phyloP scores from a whole-genome alignment of 2,329 filamentous ascomycete genomes.

The Ophiosphaerella herpotricha region DNA sequence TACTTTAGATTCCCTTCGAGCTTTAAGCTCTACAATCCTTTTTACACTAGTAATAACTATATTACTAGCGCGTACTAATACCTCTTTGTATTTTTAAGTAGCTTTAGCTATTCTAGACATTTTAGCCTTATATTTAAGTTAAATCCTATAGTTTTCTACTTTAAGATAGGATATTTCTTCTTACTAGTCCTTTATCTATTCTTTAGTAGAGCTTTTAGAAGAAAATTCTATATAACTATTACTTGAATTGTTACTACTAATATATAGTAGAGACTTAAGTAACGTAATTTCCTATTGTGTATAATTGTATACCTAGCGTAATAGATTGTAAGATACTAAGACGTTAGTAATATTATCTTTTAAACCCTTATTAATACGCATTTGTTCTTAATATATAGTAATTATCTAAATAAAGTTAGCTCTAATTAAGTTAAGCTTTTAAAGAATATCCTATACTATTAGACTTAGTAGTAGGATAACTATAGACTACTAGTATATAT shows the following conservation, averaged over 20 bases:
- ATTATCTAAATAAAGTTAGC: background rate
- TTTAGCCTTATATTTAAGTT: background rate
- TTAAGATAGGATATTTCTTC: background rate
- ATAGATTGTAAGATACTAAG: background rate
- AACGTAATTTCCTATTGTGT: background rate
- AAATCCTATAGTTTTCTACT: background rate
- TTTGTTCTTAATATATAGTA: background rate
- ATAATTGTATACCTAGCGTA: background rate
- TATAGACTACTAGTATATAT: background rate
- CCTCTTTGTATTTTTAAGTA: background rate
- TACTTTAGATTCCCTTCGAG: background rate
- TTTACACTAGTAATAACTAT: background rate
- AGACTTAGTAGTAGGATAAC: background rate
- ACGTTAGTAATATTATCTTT: background rate
- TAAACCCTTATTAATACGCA: background rate
- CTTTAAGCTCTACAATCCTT: background rate
- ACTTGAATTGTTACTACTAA: background rate
- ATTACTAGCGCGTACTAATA: background rate
- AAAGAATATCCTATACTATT: background rate
- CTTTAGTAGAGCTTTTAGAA: background rate
- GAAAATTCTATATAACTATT: background rate
- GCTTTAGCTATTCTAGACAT: background rate
- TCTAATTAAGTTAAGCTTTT: background rate
- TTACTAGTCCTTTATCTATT: background rate
- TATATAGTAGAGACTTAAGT: background rate